Percentiles rank a stretch among this genome's conserved stretches.
phyloP scores from a whole-genome alignment of 192 early-diverging fungal species.

The Lobosporangium transversale region DNA sequence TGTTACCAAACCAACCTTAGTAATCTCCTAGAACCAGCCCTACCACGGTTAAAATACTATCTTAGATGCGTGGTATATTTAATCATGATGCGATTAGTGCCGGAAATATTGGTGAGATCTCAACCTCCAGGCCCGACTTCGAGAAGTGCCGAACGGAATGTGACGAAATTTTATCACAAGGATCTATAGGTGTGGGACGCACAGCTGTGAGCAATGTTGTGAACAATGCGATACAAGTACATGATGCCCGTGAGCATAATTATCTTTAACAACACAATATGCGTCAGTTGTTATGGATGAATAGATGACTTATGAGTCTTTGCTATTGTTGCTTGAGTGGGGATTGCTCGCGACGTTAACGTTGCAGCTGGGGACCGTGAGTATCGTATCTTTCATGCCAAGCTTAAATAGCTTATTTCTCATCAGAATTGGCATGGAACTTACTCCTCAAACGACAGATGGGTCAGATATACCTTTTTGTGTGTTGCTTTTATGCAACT shows the following conservation, averaged over 20 bases:
- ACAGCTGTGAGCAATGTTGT: conserved; percentile 8
- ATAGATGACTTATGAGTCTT: background rate
- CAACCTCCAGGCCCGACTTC: background rate
- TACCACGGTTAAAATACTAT: no score
- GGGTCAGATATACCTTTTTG: background rate
- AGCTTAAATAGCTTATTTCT: background rate
- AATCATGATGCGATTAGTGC: no score
- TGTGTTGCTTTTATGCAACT: conserved; percentile 1
- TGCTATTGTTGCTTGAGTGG: background rate
- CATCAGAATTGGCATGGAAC: background rate
- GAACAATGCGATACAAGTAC: conserved; percentile 12
- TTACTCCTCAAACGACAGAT: background rate
- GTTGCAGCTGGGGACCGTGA: background rate
- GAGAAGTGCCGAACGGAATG: conserved; percentile 7
- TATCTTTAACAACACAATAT: conserved; percentile 9
- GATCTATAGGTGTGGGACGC: conserved; percentile 20
- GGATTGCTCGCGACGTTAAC: background rate
- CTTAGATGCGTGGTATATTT: no score
- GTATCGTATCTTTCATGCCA: conserved; percentile 1
- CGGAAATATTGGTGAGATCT: no score
- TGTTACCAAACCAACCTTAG: no score
- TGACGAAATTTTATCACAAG: conserved; percentile 16
- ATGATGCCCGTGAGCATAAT: conserved; percentile 11
- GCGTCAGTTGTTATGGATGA: background rate
- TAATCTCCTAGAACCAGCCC: no score